Evolutionary conservation across 805 yeast genomes (phyloP).

Genomic region (Saccharomycopsis lassenensis): DNA sequence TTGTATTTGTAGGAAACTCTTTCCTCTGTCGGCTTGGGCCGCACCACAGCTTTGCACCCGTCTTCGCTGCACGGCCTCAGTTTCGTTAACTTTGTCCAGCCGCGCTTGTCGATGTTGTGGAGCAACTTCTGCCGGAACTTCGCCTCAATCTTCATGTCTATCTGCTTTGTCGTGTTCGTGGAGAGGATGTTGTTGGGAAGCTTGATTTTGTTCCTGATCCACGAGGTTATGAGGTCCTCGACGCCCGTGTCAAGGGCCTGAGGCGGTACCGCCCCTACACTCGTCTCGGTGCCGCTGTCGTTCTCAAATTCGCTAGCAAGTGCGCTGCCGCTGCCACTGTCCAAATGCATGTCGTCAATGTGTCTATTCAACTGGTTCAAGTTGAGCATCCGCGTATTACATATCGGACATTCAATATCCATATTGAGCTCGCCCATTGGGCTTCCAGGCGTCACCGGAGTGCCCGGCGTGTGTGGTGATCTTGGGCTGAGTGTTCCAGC

Average conservation of each 20-base stretch:
- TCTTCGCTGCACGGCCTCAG: constrained; percentile 1
- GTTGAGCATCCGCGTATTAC: constrained; percentile 1
- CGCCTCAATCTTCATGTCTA: background rate
- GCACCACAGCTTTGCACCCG: background rate
- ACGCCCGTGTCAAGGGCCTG: background rate
- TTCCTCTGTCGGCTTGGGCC: background rate
- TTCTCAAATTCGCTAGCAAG: constrained; percentile 1
- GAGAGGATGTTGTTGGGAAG: constrained; percentile 6
- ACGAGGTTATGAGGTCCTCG: constrained; percentile 10
- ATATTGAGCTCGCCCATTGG: background rate
- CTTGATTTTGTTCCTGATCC: constrained; percentile 15
- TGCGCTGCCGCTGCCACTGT: background rate
- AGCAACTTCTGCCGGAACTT: background rate
- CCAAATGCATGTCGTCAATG: constrained; percentile 10
- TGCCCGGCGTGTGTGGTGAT: too few relatives aligned
- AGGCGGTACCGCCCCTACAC: background rate
- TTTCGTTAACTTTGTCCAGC: background rate
- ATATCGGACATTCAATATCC: constrained; percentile 9
- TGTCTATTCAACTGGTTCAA: constrained; percentile 10
- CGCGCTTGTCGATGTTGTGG: background rate
- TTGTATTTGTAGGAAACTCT: constrained; percentile 1
- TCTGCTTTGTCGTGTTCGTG: too few relatives aligned
- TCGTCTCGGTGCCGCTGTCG: background rate
- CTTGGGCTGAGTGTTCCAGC: too few relatives aligned
- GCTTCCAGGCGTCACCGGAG: background rate